phyloP scores from a whole-genome alignment of 495 filamentous ascomycete species.

The Stereocaulon alpinum region DNA sequence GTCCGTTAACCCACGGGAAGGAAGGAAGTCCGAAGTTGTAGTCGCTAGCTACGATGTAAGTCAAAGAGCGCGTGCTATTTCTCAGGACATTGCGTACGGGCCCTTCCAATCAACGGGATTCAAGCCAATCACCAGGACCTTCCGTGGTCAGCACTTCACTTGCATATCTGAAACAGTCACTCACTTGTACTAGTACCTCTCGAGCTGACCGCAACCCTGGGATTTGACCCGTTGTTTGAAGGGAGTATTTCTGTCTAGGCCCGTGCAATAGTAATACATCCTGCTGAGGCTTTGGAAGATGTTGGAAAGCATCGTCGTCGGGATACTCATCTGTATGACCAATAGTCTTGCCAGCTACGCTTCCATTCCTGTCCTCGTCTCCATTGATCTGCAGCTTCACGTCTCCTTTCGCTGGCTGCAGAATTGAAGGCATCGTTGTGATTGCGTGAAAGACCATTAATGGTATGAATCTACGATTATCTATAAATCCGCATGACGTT shows the following conservation, averaged over 20 bases:
- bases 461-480: neutral
- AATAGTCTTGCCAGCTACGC: slow-evolving; percentile 16
- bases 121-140: slow-evolving; percentile 49
- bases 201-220: slow-evolving; percentile 16
- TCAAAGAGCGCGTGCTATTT: no score
- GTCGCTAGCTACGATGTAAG: slow-evolving; percentile 41
- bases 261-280: slow-evolving; percentile 36
- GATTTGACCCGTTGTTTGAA: slow-evolving; percentile 12
- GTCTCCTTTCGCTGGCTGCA: slow-evolving; percentile 11
- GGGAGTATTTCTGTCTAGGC: slow-evolving; percentile 32
- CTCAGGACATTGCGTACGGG: slow-evolving; percentile 51
- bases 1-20: slow-evolving; percentile 56
- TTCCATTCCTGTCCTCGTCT: slow-evolving; percentile 3
- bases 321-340: slow-evolving; percentile 5
- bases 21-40: slow-evolving; percentile 56
- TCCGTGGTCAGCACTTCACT: slow-evolving; percentile 7
- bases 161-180: neutral
- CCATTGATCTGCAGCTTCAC: slow-evolving; percentile 6
- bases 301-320: slow-evolving; percentile 12
- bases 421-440: slow-evolving; percentile 7
- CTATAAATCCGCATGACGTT: no score
- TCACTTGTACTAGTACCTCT: slow-evolving; percentile 15
- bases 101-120: slow-evolving; percentile 70
- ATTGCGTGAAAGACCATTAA: neutral
- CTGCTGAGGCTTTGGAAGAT: slow-evolving; percentile 26